Evolutionary conservation across 176 grass and related monocot genomes (phyloP), one percentile per base, ranked within the genome.

Genomic region (Otatea glauca): DNA sequence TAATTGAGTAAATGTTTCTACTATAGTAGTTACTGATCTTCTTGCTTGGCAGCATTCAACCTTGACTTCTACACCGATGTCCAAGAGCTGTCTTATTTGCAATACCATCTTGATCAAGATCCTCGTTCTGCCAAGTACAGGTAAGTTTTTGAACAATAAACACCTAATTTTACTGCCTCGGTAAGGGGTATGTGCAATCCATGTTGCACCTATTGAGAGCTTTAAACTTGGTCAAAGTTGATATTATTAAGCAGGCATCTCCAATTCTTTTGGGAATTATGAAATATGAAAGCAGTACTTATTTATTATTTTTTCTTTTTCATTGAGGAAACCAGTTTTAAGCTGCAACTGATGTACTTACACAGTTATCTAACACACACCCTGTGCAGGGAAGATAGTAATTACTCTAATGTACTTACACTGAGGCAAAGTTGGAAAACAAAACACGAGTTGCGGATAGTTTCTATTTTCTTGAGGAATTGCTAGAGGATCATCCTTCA

Each of bases 11-110:
- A 83, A 87, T 84, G 6, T 69, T 5, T 77, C 11, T 53, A 56
- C 71, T 44, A 6, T 83, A 0, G 61, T 76, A 63, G 55, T 83
- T 77, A 54, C 85, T 76, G 45, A 88, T 85, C 63, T 58, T 82
- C 32, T 79, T 83, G 11, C 23, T 88, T 83, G 48, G 53, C 91
- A 98, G 93, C 93, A 72, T 95, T 90, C 86, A 98, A 98, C 74
- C 92, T 98, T 82, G 91, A 93, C 14, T 98, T 90, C 91, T 98
- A 98, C 72, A 98, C 89, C 35, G 96, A 98, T 87, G 96, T 95
- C 65, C 85, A 98, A 80, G 96, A 98, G 85, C 78, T 98, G 39
- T 95, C 91, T 38, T 95, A 95, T 84, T 78, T 95, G 74, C 93
- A 98, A 73, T 16, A 87, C 7, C 88, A 95, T 86, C 92, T 98